These are phyloP conservation scores for Rhododendron kiyosumense DNA, from an alignment of 148 eudicot genomes.

Conservation along the genomic window DNA sequence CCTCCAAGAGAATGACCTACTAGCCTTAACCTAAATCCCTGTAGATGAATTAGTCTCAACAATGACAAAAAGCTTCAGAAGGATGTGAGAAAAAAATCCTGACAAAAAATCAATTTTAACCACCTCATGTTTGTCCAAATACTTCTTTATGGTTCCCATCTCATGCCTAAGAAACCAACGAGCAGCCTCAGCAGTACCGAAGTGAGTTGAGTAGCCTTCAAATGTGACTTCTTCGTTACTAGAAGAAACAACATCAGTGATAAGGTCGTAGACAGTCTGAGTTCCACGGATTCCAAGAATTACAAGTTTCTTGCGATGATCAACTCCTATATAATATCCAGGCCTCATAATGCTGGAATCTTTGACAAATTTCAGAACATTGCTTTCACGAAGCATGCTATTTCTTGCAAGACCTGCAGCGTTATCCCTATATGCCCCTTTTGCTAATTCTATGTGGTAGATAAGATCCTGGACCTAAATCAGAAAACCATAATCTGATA, in stretches of 20 bases:
- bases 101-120: constrained; percentile 7
- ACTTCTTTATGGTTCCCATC: constrained; percentile 64
- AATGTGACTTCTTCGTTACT: constrained; percentile 72
- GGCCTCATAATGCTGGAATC: constrained; percentile 83
- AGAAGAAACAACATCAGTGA: constrained; percentile 80
- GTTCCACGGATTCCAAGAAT: constrained; percentile 98
- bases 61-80: neutral
- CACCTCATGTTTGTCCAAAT: constrained; percentile 73
- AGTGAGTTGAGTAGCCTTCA: constrained; percentile 82
- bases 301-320: constrained; percentile 70
- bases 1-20: constrained; percentile 99
- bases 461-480: constrained; percentile 79
- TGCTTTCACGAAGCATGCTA: constrained; percentile 90
- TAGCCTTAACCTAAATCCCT: constrained; percentile 95
- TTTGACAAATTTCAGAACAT: constrained; percentile 68
- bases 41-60: constrained; percentile 48
- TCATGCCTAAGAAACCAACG: constrained; percentile 92
- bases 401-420: constrained; percentile 69
- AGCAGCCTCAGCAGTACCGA: constrained; percentile 97
- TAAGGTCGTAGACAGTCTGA: constrained; percentile 78
- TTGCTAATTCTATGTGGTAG: constrained; percentile 84
- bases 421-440: constrained; percentile 64
- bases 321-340: constrained; percentile 89
- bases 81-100: neutral
- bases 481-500: constrained; percentile 2